phyloP scores from a whole-genome alignment of 306 rosid genomes.

The Mimosa bimucronata region DNA sequence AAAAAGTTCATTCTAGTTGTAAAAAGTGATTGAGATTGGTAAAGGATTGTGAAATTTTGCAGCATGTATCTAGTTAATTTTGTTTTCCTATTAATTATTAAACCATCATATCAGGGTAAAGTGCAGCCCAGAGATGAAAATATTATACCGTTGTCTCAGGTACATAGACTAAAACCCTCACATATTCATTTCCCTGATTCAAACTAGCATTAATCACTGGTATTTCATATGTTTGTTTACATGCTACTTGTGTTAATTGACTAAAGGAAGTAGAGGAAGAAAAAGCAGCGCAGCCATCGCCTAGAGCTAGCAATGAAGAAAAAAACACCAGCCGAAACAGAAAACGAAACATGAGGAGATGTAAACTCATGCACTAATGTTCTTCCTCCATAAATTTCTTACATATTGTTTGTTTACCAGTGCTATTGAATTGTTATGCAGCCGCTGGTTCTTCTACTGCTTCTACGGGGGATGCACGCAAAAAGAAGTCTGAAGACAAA shows the following conservation, averaged over 20 bases:
- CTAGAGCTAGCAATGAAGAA: constrained; percentile 28
- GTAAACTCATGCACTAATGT: constrained; percentile 41
- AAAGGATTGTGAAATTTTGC: not conserved
- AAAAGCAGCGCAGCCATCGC: constrained; percentile 19
- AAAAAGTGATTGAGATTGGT: not conserved
- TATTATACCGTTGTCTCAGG: constrained; percentile 46
- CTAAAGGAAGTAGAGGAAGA: constrained; percentile 51
- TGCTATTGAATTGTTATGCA: constrained; percentile 37
- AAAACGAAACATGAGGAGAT: constrained; percentile 50
- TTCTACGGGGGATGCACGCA: constrained; percentile 41
- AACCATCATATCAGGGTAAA: constrained; percentile 44
- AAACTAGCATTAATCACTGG: not conserved
- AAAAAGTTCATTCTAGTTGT: not conserved
- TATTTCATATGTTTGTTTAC: constrained; percentile 10
- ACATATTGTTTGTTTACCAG: not conserved
- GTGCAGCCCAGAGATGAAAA: constrained; percentile 37
- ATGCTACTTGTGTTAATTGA: constrained; percentile 28
- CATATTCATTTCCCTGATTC: not conserved
- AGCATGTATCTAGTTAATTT: not conserved
- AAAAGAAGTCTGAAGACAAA: constrained; percentile 51
- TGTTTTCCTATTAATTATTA: not conserved
- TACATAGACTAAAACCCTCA: constrained; percentile 23
- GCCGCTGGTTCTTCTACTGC: constrained; percentile 56
- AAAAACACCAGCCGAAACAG: constrained; percentile 35
- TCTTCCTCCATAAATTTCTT: not conserved